Evolutionary conservation across 345 rosid genomes (phyloP).

Genomic region (Geranium rotundifolium): DNA sequence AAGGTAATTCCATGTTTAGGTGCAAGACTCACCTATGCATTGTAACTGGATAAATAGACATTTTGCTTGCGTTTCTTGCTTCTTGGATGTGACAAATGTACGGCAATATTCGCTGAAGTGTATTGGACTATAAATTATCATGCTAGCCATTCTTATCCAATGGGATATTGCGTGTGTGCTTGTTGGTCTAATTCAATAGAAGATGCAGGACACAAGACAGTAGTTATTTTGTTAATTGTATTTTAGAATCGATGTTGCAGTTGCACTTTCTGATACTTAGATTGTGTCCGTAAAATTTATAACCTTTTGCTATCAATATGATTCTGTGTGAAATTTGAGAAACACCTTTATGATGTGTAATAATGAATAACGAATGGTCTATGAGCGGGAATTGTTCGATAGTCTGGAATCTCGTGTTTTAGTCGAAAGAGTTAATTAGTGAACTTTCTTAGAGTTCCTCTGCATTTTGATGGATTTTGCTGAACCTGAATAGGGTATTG

Average conservation of each 20-base stretch:
- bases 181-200: neutral
- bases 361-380: neutral
- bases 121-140: no score
- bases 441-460: neutral
- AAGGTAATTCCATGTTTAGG: slow-evolving; percentile 35
- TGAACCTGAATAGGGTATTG: neutral
- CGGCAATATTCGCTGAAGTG: neutral
- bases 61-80: neutral
- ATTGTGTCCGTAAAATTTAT: neutral
- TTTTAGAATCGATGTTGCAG: no score
- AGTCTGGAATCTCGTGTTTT: neutral
- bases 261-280: neutral
- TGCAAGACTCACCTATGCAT: neutral
- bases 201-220: no score
- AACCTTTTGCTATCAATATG: neutral
- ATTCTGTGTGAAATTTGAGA: neutral
- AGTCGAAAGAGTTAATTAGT: neutral
- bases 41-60: neutral
- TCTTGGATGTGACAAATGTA: neutral
- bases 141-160: neutral
- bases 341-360: neutral
- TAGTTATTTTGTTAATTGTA: no score
- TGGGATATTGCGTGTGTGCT: neutral
- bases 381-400: neutral
- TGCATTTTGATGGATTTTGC: neutral